phyloP scores from a whole-genome alignment of 73 alveolate genomes.

The Paramecium primaurelia region DNA sequence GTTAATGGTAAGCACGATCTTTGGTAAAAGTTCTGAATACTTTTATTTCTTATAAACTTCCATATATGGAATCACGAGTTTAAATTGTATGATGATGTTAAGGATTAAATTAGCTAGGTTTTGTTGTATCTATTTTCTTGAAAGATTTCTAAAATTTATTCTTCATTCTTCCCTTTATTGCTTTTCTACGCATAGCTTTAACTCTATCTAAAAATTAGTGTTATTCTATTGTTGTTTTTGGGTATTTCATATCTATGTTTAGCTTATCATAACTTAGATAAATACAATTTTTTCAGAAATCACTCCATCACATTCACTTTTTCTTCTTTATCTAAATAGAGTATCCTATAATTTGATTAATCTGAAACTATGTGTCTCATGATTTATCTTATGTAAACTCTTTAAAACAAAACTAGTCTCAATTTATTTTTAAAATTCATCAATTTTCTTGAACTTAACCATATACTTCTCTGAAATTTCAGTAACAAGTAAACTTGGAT shows the following conservation, averaged over 20 bases:
- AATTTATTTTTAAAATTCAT: background rate
- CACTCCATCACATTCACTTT: background rate
- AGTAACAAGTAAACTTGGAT: background rate
- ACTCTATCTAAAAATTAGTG: background rate
- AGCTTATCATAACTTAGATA: background rate
- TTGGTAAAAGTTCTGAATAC: background rate
- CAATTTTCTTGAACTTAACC: background rate
- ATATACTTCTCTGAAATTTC: background rate
- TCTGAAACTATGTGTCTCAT: background rate
- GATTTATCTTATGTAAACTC: background rate
- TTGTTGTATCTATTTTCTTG: background rate
- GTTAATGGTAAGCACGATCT: background rate
- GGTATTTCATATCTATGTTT: background rate
- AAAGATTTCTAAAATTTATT: background rate
- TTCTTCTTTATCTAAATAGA: background rate
- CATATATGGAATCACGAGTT: background rate
- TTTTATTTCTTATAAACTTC: background rate
- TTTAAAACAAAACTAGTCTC: background rate
- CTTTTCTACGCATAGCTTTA: background rate
- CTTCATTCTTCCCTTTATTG: constrained; percentile 5
- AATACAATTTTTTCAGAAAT: background rate
- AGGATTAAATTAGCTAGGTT: background rate
- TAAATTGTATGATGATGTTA: background rate
- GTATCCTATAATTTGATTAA: background rate
- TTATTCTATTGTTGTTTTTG: background rate